Evolutionary conservation across 2,329 filamentous ascomycete species (phyloP), one percentile per base, ranked within the genome.

Genomic region (Phoma sp.): DNA sequence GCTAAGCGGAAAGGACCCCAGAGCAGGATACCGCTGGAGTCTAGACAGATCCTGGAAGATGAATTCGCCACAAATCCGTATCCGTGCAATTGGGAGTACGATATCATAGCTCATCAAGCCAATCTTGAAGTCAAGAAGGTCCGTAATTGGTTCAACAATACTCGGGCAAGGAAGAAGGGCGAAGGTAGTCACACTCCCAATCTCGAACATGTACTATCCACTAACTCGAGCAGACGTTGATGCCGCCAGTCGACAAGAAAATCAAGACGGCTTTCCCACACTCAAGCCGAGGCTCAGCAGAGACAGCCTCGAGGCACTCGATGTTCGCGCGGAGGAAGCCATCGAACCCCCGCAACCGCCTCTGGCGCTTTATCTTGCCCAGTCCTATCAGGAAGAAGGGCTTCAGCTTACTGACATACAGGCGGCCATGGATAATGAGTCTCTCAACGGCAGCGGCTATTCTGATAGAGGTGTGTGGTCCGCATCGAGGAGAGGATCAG

Each of bases 81-180:
- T 55, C 71, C 71, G 10, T 71, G 67, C 41, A 59, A 60, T 0
- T 74, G 69, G 69, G 71, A 74, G 42, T 62, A 73, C 35, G 71
- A 74, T 41, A 70, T 72, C 39, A 73, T 74, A 25, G 71, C 70
- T 18, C 69, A 73, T 32, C 69, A 73, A 55, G 67, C 69, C 29
- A 70, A 69, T 24, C 61, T 74, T n/a, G 70, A 73, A 13, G 67
- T 68, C 7, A 74, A 74, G 52, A 64, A 66, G 22, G 71, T 74
- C 30, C 62, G 68, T 23, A 73, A 68, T 24, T 74, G 70, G 71
- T 74, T 69, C 58, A 74, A 74, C 46, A 74, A 74, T 35, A 68
- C 69, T 4, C 58, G 71, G 32, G 67, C 70, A 7, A 63, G 71
- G 30, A 71, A 72, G 52, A 71, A 68, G 52, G 57, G 50, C n/a